Evolutionary conservation across 768 basidiomycete genomes (phyloP), one percentile per base, ranked within the genome.

Genomic region (Suillus spraguei): DNA sequence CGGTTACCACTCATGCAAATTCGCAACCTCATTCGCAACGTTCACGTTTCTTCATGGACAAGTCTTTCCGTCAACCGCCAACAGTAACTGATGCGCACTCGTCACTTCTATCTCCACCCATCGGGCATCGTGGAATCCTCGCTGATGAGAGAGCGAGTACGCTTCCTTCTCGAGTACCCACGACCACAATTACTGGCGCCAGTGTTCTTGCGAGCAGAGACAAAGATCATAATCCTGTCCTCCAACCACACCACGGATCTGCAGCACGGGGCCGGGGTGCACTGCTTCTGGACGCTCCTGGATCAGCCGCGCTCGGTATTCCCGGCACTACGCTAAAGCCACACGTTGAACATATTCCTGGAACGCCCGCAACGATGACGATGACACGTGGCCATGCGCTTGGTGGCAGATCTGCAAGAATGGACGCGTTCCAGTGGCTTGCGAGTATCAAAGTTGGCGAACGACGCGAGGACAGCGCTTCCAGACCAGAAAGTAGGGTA

Each of bases 351-450:
- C 67, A 68, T 6, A 74, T 65, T n/a, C 67, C 66, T 63, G 74
- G 22, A 70, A 73, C 60, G 3, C 56, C 56, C 11, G 56, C 56
- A 11, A 70, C 73, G 1, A 76, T 69, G 71, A 81, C 78, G 4
- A 84, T 85, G 84, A 81, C 79, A 13, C 77, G 82, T 17, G 83
- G 83, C 5, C 70, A 80, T 49, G 78, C 59, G 10, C 66, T 81
- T 10, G 83, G 85, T 2, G 83, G 82, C 9, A 86, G 82, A 66
- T 77, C 79, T 32, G 77, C 82, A 14, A 77, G 80, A 50, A 85
- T 94, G 79, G 88, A 92, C 52, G 80, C 87, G 6, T 77, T 90
- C 46, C 81, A 85, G 3, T 94, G 93, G 92, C 70, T 93, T 59
- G 82, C 87, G 16, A 90, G 82, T 65, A 87, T 94, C 58, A 89